These are phyloP conservation scores for Dictyostelium capitatum DNA, from an alignment of 78 protist species.

Conservation along the genomic window DNA sequence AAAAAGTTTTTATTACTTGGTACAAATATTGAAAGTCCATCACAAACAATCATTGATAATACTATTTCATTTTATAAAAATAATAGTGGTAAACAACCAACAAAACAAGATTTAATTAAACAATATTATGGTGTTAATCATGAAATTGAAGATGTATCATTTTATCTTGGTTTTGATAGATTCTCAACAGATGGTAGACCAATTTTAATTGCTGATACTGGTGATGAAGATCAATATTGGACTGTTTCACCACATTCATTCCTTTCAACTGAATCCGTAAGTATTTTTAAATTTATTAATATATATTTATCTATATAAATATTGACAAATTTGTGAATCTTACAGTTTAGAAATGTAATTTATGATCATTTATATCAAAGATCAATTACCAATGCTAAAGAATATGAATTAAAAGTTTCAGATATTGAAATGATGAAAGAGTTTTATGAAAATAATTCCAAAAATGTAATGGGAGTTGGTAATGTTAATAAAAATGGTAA, in stretches of 20 bases:
- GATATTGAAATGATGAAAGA: slow-evolving; percentile 58
- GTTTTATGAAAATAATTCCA: slow-evolving; percentile 18
- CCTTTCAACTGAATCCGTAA: background rate
- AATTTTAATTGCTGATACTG: slow-evolving; percentile 39
- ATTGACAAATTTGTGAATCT: background rate
- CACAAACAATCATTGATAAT: slow-evolving; percentile 27
- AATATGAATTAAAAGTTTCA: slow-evolving; percentile 21
- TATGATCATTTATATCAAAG: slow-evolving; percentile 54
- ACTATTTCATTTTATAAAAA: slow-evolving; percentile 17
- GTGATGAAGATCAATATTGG: slow-evolving; percentile 54
- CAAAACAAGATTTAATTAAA: slow-evolving; percentile 41
- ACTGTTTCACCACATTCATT: slow-evolving; percentile 69
- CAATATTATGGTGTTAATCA: slow-evolving; percentile 35
- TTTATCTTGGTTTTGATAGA: slow-evolving; percentile 67
- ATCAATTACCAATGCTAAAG: slow-evolving; percentile 55
- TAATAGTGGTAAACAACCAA: slow-evolving; percentile 29
- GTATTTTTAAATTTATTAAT: background rate
- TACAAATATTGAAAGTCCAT: slow-evolving; percentile 58
- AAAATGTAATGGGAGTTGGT: slow-evolving; percentile 59
- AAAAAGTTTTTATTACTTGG: slow-evolving; percentile 28
- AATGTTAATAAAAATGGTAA: slow-evolving; percentile 1
- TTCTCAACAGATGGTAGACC: slow-evolving; percentile 77
- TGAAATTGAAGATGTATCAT: slow-evolving; percentile 50
- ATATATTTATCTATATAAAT: background rate
- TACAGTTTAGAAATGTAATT: slow-evolving; percentile 52